Evolutionary conservation across 306 rosid species (phyloP).

Genomic region (Trifolium pratense): DNA sequence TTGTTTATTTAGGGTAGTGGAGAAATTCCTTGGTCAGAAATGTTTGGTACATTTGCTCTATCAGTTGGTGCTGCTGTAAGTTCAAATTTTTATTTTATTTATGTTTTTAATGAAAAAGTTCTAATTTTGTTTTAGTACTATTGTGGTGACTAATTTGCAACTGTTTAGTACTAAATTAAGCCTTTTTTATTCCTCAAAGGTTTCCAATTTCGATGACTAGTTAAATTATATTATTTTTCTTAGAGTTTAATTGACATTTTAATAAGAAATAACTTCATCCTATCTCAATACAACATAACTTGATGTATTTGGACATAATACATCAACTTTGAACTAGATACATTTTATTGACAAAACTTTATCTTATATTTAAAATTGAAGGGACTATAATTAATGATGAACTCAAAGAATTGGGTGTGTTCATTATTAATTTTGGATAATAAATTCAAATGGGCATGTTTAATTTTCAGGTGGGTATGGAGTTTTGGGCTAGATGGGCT

Average conservation of each 20-base stretch:
- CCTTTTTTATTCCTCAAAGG: neutral
- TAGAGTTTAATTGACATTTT: too few species aligned
- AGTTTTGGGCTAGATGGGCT: constrained; percentile 67
- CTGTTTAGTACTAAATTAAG: neutral
- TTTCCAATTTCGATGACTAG: neutral
- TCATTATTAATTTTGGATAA: neutral
- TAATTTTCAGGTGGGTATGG: constrained; percentile 57
- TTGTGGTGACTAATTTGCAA: neutral
- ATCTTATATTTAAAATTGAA: too few species aligned
- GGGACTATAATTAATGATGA: too few species aligned
- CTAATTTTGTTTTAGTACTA: neutral
- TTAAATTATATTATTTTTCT: too few species aligned
- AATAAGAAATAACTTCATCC: too few species aligned
- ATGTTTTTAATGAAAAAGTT: neutral
- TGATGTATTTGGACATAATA: too few species aligned
- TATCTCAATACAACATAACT: too few species aligned
- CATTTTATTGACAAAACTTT: too few species aligned
- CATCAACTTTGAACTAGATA: too few species aligned
- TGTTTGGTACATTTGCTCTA: constrained; percentile 94
- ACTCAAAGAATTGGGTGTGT: too few species aligned
- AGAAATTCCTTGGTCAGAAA: constrained; percentile 76
- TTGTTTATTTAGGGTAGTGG: constrained; percentile 72
- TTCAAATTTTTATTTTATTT: neutral
- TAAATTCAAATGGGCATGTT: constrained; percentile 3
- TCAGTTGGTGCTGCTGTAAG: constrained; percentile 93